Base-by-base conservation (phyloP, 768 basidiomycete genomes). In the Amanita phalloides region DNA sequence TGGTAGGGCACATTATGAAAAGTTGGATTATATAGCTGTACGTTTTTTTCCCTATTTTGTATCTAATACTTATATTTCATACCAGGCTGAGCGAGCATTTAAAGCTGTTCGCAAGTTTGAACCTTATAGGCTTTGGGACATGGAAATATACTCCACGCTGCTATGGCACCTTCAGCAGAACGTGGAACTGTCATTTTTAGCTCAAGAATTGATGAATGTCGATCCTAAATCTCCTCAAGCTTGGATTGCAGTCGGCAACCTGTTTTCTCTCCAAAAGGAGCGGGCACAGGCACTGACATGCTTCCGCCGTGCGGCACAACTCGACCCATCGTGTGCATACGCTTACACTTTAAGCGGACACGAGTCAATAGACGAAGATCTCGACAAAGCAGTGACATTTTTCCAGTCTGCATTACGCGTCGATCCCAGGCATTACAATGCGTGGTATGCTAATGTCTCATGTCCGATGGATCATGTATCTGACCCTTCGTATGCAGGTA, bases 221-320 rank as follows among this genome's bases (percentile, higher is more conserved):
- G 75, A 86, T 57, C 80, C 92, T n/a, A 79, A 78, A 53, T 82
- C 87, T 23, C 71, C 94, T 9, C 81, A 94, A 62, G 81, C 93
- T 13, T 99, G 96, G 96, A 96, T 98, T 58, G 89, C 93, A 1
- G 82, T 92, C 26, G 96, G 96, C 48, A 99, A 99, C 70, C 72
- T 90, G 60, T 98, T 97, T 68, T 95, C 92, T 11, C 68, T 96
- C 60, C 86, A 95, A 68, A 93, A 92, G 70, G 94, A 99, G 61
- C 86, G 91, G 58, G 73, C 86, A 47, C 89, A 96, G 62, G 94
- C 96, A 14, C 71, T 98, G 68, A 84, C 88, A 64, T 96, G 93
- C 71, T 98, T 99, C 71, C 78, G 83, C 54, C 83, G 96, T 46
- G 96, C 96, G 39, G 80, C 82, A 20, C 86, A 94, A 66, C 66